Evolutionary conservation across 2,329 filamentous ascomycete genomes (phyloP).

Genomic region (Penicillium sp.): DNA sequence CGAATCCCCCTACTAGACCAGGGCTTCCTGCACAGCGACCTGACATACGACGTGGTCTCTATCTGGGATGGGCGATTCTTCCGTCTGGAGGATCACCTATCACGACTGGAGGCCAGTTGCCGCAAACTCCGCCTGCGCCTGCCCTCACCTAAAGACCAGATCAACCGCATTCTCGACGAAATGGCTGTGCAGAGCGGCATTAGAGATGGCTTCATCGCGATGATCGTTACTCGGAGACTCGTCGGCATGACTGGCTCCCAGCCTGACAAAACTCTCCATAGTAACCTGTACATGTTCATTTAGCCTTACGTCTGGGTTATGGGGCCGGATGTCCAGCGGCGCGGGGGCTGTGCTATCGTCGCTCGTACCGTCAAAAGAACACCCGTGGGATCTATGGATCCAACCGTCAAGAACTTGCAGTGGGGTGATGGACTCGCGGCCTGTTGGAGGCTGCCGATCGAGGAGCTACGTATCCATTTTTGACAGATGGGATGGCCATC

Average conservation of each 20-base stretch:
- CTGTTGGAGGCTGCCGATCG: conserved; percentile 53
- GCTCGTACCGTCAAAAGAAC: conserved; percentile 50
- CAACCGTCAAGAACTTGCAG: conserved; percentile 56
- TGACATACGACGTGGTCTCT: conserved; percentile 56
- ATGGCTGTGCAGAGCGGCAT: conserved; percentile 54
- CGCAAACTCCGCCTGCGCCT: conserved; percentile 50
- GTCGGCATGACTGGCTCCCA: conserved; percentile 43
- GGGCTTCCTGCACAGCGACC: conserved; percentile 55
- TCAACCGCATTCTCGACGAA: conserved; percentile 45
- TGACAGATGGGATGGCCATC: conserved; percentile 54
- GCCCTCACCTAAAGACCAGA: conserved; percentile 44
- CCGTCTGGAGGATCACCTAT: conserved; percentile 54
- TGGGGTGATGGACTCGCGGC: conserved; percentile 53
- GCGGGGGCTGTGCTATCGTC: conserved; percentile 48
- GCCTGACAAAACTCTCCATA: conserved; percentile 36
- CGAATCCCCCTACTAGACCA: conserved; percentile 55
- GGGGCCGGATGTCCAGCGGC: conserved; percentile 47
- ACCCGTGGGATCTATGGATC: conserved; percentile 53
- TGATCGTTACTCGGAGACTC: conserved; percentile 55
- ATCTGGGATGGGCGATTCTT: conserved; percentile 58
- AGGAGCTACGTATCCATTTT: conserved; percentile 51
- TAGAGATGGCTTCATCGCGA: conserved; percentile 53
- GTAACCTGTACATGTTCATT: conserved; percentile 53
- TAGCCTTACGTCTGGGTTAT: conserved; percentile 56
- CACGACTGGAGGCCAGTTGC: conserved; percentile 49